Conservation (phyloP, 768 basidiomycete species). For the Boletus sp. region DNA sequence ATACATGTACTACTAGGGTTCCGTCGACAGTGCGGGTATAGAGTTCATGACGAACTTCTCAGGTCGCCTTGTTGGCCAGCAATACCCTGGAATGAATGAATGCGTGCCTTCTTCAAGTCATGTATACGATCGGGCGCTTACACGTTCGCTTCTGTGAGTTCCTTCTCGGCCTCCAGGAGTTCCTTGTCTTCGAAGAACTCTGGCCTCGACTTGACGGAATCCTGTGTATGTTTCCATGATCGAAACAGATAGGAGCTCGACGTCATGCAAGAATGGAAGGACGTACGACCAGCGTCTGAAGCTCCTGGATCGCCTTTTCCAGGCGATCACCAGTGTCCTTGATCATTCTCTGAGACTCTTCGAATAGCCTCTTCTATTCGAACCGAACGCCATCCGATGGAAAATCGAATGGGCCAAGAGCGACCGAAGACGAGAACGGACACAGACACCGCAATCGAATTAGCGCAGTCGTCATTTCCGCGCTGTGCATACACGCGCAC, state of each 20-base stretch:
- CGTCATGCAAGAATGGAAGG: conserved; percentile 20
- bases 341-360: conserved; percentile 84
- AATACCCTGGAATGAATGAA: conserved; percentile 22
- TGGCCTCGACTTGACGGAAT: conserved; percentile 27
- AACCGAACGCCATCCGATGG: conserved; percentile 1
- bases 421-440: conserved; percentile 14
- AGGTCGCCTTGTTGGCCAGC: conserved; percentile 11
- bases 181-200: conserved; percentile 36
- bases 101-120: neutral
- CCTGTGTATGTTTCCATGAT: conserved; percentile 18
- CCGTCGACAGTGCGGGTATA: conserved; percentile 19
- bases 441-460: conserved; percentile 16
- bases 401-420: conserved; percentile 5
- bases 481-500: conserved; percentile 18
- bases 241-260: conserved; percentile 10
- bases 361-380: conserved; percentile 58
- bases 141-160: conserved; percentile 50
- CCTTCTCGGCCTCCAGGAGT: conserved; percentile 57
- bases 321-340: conserved; percentile 60
- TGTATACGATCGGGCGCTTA: conserved; percentile 28
- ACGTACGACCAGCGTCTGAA: conserved; percentile 69
- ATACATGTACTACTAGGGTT: neutral
- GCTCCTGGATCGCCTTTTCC: conserved; percentile 59
- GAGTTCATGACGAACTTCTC: conserved; percentile 16
- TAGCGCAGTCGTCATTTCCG: conserved; percentile 29